phyloP scores from a whole-genome alignment of 345 rosid genomes.

The Citrus mangshanensis region DNA sequence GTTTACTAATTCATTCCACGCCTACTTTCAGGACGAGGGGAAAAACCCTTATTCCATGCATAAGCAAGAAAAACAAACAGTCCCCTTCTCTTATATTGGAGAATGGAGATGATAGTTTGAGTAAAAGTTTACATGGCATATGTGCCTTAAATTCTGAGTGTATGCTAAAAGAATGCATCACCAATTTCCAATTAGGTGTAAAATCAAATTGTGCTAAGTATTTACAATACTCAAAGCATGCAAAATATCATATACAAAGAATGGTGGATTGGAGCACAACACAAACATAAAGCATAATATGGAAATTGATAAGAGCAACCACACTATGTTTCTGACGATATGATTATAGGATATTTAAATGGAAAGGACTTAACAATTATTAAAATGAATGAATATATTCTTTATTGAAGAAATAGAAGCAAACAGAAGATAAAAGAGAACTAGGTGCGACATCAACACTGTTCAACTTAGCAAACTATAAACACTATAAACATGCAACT shows the following conservation, averaged over 20 bases:
- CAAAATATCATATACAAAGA: background rate
- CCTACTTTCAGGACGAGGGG: background rate
- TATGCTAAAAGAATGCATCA: background rate
- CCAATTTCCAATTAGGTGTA: background rate
- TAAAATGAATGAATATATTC: background rate
- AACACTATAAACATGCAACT: background rate
- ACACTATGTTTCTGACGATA: background rate
- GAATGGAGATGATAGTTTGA: background rate
- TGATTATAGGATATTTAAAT: background rate
- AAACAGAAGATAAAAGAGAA: background rate
- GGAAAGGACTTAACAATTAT: background rate
- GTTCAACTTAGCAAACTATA: background rate
- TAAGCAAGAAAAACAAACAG: background rate
- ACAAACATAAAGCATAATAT: background rate
- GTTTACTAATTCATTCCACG: no score
- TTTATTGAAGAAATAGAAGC: background rate
- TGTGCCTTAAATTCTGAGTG: background rate
- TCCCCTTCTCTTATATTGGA: background rate
- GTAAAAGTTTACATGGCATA: background rate
- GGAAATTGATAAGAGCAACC: background rate
- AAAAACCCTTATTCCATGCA: background rate
- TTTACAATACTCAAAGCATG: background rate
- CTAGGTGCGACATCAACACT: background rate
- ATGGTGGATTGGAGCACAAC: background rate
- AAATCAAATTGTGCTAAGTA: background rate